A percentile compares a stretch with the other conserved stretches of the same genome.
phyloP scores from a whole-genome alignment of 73 alveolate genomes.

The Breviolum minutum region DNA sequence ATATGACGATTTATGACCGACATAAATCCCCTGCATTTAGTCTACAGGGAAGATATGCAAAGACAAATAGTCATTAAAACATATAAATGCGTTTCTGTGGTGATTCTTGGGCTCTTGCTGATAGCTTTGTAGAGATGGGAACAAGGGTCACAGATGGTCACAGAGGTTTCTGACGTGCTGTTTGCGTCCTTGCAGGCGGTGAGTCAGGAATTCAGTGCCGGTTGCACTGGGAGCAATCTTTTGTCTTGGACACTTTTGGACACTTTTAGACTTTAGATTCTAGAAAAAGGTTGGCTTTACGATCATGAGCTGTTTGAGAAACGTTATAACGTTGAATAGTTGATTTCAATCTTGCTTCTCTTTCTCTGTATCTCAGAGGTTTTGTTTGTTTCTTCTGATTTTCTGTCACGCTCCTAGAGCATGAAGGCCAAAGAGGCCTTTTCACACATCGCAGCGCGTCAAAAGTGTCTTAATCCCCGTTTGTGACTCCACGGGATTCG shows the following conservation, averaged over 20 bases:
- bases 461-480: too few species aligned
- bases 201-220: slow-evolving; percentile 40
- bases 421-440: slow-evolving; percentile 7
- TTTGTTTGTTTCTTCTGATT: neutral
- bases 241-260: neutral
- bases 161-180: neutral
- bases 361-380: neutral
- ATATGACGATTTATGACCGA: neutral
- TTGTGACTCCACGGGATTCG: too few species aligned
- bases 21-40: neutral
- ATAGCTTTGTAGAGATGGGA: neutral
- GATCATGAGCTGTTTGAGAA: neutral
- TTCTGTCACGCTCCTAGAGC: neutral
- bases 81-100: neutral
- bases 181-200: neutral
- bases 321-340: neutral
- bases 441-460: neutral
- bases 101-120: neutral
- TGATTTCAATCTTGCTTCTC: neutral
- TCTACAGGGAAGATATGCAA: neutral
- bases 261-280: neutral
- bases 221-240: neutral
- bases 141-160: neutral
- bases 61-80: neutral
- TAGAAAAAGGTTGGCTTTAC: neutral